Percentiles rank a stretch among this genome's conserved stretches.
Conservation (phyloP, 1,284 basidiomycete genomes). For the Heterobasidion parviporum region DNA sequence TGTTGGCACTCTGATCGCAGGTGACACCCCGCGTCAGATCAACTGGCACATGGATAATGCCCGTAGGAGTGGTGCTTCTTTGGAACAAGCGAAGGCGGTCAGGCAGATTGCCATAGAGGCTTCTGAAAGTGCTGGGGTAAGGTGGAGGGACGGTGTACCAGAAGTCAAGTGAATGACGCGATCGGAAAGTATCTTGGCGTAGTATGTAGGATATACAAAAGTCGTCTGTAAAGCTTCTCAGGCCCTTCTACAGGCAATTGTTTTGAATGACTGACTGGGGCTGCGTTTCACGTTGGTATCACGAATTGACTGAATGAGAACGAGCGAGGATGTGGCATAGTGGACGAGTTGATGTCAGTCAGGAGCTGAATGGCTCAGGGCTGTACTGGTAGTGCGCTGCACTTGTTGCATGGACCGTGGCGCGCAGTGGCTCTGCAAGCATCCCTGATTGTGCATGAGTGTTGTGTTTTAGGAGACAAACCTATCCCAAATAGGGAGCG, state of each 20-base stretch:
- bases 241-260: background rate
- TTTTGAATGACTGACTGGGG: background rate
- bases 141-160: slow-evolving; percentile 36
- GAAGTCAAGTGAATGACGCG: slow-evolving; percentile 14
- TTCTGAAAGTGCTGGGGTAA: slow-evolving; percentile 25
- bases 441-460: too few species aligned
- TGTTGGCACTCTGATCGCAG: slow-evolving; percentile 40
- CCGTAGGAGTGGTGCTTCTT: slow-evolving; percentile 23
- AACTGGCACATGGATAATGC: slow-evolving; percentile 46
- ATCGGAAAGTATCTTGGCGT: background rate
- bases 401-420: too few species aligned
- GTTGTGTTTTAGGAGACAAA: too few species aligned
- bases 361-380: too few species aligned
- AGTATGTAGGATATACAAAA: background rate
- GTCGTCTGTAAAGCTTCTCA: background rate
- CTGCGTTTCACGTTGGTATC: too few species aligned
- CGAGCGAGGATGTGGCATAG: too few species aligned
- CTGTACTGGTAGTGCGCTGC: too few species aligned
- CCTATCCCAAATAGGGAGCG: too few species aligned
- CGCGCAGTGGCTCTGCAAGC: too few species aligned
- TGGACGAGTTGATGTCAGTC: too few species aligned
- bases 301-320: too few species aligned
- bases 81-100: slow-evolving; percentile 22
- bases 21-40: slow-evolving; percentile 44
- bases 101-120: slow-evolving; percentile 24